Percentiles rank a stretch among this genome's conserved stretches.
These are phyloP conservation scores for Onygenales sp. DNA, from an alignment of 2,329 filamentous ascomycete genomes.

Conservation along the genomic window DNA sequence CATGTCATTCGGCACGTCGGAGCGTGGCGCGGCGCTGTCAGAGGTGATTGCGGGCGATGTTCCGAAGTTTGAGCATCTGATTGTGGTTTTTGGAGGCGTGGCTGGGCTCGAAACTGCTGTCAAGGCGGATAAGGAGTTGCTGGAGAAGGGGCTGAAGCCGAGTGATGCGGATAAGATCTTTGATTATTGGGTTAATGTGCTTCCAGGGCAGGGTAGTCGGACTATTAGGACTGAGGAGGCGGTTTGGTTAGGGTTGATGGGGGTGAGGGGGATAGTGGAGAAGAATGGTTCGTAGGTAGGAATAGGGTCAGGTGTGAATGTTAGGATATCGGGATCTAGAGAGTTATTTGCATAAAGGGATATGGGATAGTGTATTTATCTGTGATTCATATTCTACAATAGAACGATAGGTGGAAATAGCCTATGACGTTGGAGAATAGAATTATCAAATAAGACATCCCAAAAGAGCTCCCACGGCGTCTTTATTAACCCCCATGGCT, in stretches of 20 bases:
- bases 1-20: conserved; percentile 72
- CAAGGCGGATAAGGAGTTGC: conserved; percentile 49
- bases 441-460: too few relatives aligned
- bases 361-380: background rate
- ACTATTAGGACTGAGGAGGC: conserved; percentile 80
- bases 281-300: conserved; percentile 9
- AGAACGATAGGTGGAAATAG: too few relatives aligned
- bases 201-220: conserved; percentile 70
- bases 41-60: conserved; percentile 32
- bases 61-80: conserved; percentile 51
- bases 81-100: conserved; percentile 74
- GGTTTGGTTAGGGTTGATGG: conserved; percentile 64
- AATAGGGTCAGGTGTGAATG: background rate
- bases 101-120: conserved; percentile 70
- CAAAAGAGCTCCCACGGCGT: too few relatives aligned
- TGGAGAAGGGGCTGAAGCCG: conserved; percentile 53
- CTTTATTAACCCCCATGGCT: too few relatives aligned
- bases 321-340: background rate
- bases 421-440: too few relatives aligned
- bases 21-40: conserved; percentile 52
- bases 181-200: conserved; percentile 74
- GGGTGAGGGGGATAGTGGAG: conserved; percentile 49
- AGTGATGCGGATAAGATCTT: conserved; percentile 62
- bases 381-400: too few relatives aligned
- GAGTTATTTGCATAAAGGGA: too few relatives aligned